phyloP scores from a whole-genome alignment of 257 asterid genomes.

The Rhazya stricta region DNA sequence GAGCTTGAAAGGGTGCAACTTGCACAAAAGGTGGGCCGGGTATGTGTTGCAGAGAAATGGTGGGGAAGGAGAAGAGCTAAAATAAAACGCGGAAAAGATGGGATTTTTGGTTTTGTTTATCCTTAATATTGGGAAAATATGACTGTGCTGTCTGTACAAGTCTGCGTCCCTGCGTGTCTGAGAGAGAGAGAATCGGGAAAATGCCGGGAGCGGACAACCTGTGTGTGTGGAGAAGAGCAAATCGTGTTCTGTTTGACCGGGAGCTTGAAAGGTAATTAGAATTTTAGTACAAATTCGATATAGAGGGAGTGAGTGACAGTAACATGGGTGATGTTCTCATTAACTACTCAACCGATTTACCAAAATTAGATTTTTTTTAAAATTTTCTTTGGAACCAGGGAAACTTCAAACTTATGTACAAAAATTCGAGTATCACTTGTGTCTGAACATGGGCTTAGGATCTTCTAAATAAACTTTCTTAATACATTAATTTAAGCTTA shows the following conservation, averaged over 20 bases:
- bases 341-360: background rate
- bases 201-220: background rate
- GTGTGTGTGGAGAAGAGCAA: background rate
- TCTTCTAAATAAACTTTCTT: no score
- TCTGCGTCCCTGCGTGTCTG: no score
- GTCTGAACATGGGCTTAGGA: no score
- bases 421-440: no score
- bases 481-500: no score
- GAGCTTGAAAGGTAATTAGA: no score
- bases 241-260: background rate
- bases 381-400: no score
- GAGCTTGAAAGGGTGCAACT: background rate
- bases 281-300: background rate
- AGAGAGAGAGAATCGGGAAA: background rate
- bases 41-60: no score
- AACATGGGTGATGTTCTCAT: background rate
- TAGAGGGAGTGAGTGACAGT: background rate
- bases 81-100: background rate
- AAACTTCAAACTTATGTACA: no score
- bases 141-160: slow-evolving; percentile 3
- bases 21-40: no score
- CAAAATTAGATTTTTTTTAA: no score
- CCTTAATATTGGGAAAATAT: background rate
- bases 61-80: background rate
- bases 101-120: background rate